Base-by-base conservation (phyloP, 495 filamentous ascomycete genomes). In the Opeltia flavorubescens region DNA sequence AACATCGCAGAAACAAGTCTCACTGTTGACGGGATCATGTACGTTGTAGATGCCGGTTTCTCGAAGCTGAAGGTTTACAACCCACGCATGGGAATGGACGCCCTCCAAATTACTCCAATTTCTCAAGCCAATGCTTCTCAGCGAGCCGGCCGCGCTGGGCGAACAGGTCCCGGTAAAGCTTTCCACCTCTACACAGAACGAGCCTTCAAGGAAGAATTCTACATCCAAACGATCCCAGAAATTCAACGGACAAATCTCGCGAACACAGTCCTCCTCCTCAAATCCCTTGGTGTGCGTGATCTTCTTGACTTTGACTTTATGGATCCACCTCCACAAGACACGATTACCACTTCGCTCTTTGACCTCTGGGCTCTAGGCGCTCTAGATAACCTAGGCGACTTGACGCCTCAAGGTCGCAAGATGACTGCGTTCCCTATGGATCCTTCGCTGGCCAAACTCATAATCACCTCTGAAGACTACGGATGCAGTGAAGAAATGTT, bases 361-460 rank as follows among this genome's bases (percentile, higher is more conserved):
- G 93, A 99, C 56, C 77, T 99, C 11, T 99, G 93, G 93, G 89
- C 93, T 0, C 71, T 99, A 9, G 93, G 93, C 2, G 93, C 93
- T 2, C 63, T 99, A 20, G 83, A 93, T 54, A 94, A 95, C 58
- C 74, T 99, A 5, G 93, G 93, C 25, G 87, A 95, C 47, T 71
- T 99, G 18, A 99, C 93, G 0, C 66, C 74, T 1, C 70, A 96
- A 1, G 93, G 93, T 30, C 77, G 76, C 17, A 88, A 80, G 57
- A 99, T 99, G 93, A 95, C 89, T 1, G 81, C 85, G 4, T 99
- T 96, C 56, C 93, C 93, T 11, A 96, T 94, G 86, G 89, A 95
- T 50, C 89, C 89, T 1, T 83, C 87, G 12, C 72, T 99, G 0
- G 86, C 86, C 27, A 99, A 99, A 59, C 78, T 99, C 12, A 72